These are phyloP conservation scores for Scheffersomyces parashehatae DNA, from an alignment of 1,139 yeast genomes.

Conservation along the genomic window DNA sequence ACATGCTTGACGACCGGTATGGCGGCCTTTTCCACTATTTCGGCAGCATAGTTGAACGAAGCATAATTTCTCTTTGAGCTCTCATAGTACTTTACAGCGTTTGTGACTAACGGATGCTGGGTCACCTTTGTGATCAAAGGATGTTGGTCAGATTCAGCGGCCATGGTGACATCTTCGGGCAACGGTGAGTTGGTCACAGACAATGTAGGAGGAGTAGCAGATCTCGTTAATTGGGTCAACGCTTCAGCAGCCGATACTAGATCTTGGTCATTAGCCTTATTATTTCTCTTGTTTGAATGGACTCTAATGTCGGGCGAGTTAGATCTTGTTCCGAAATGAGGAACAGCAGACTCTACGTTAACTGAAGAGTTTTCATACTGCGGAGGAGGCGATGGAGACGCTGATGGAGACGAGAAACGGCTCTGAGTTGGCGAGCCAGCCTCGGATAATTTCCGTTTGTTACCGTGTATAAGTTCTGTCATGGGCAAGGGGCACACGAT, in stretches of 20 bases:
- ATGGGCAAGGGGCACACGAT: background rate
- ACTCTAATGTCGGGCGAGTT: background rate
- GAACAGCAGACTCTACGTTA: background rate
- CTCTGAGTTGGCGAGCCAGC: too few species aligned
- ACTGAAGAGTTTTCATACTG: background rate
- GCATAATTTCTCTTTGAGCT: slow-evolving; percentile 53
- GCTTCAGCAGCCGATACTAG: slow-evolving; percentile 46
- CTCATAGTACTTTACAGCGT: slow-evolving; percentile 63
- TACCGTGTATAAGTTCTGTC: background rate
- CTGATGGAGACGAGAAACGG: slow-evolving; percentile 2
- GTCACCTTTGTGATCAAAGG: slow-evolving; percentile 48
- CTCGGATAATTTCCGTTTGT: background rate
- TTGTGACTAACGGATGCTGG: slow-evolving; percentile 51
- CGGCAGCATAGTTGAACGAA: slow-evolving; percentile 68
- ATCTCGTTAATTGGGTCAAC: slow-evolving; percentile 34
- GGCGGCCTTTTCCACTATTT: slow-evolving; percentile 63
- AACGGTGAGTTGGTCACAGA: slow-evolving; percentile 1
- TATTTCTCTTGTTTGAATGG: background rate
- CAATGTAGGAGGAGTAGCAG: slow-evolving; percentile 13
- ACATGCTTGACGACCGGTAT: slow-evolving; percentile 55
- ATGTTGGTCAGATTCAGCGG: slow-evolving; percentile 21
- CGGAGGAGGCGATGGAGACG: slow-evolving; percentile 9
- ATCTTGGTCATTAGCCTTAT: slow-evolving; percentile 20
- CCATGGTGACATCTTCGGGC: background rate
- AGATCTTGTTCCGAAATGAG: background rate